Conservation (phyloP, 495 filamentous ascomycete species). For the Talaromyces adpressus region DNA sequence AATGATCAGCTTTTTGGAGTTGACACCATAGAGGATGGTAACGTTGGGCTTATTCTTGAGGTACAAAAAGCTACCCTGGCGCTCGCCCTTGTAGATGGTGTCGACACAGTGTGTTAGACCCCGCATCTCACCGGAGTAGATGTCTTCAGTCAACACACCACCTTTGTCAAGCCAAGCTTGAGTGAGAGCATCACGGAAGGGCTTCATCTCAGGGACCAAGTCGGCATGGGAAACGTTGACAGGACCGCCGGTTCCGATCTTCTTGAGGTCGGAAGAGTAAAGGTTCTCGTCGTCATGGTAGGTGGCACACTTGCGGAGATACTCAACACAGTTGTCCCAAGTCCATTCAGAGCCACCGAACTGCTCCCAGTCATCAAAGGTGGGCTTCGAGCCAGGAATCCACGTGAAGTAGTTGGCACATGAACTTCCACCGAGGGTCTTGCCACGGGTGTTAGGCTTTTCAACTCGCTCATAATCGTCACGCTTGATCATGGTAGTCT, state of each 20-base stretch:
- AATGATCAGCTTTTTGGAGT: conserved; percentile 49
- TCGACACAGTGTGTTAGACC: conserved; percentile 50
- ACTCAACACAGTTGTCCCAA: conserved; percentile 45
- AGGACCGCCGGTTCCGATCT: conserved; percentile 28
- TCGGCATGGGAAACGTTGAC: conserved; percentile 41
- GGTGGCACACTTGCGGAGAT: conserved; percentile 42
- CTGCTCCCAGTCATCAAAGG: conserved; percentile 44
- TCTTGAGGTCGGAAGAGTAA: conserved; percentile 35
- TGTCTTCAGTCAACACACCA: conserved; percentile 20
- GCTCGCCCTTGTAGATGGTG: conserved; percentile 51
- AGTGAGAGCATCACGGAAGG: conserved; percentile 48
- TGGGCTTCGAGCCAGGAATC: conserved; percentile 27
- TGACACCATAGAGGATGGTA: conserved; percentile 38
- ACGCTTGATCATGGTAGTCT: conserved; percentile 14
- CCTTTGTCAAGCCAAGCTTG: conserved; percentile 48
- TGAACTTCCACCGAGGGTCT: conserved; percentile 49
- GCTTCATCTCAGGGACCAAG: conserved; percentile 15
- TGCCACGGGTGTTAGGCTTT: conserved; percentile 37
- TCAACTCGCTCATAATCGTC: conserved; percentile 5
- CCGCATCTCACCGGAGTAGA: conserved; percentile 45
- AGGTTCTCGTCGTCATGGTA: conserved; percentile 22
- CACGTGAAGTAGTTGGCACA: conserved; percentile 40
- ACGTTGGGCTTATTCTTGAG: conserved; percentile 50
- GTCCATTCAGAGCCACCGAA: conserved; percentile 50
- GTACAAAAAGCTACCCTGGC: conserved; percentile 45